A percentile compares a stretch with the other conserved stretches of the same genome.
Conservation (phyloP, 495 filamentous ascomycete genomes). For the Hypoxylon lienhwacheense region DNA sequence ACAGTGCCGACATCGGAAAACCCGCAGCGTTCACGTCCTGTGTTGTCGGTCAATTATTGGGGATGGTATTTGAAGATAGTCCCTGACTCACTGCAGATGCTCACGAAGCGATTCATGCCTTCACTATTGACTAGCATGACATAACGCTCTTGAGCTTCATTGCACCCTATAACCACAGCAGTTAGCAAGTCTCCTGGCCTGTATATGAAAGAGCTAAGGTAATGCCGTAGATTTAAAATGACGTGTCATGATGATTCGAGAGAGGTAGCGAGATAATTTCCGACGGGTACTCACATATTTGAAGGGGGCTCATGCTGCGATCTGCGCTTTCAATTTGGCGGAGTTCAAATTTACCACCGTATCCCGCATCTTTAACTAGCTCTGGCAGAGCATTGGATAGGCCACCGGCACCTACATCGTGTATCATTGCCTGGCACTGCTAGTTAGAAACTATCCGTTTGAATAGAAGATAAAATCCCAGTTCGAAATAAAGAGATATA, state of each 20-base stretch:
- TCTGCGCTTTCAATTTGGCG: slow-evolving; percentile 90
- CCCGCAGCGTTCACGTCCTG: slow-evolving; percentile 79
- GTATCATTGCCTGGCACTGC: slow-evolving; percentile 69
- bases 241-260: neutral
- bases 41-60: slow-evolving; percentile 30
- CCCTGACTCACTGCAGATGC: slow-evolving; percentile 65
- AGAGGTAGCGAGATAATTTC: slow-evolving; percentile 2
- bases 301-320: slow-evolving; percentile 85
- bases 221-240: neutral
- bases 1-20: slow-evolving; percentile 91
- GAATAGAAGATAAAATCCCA: neutral
- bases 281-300: slow-evolving; percentile 40
- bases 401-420: slow-evolving; percentile 95
- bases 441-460: neutral
- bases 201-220: neutral
- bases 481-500: neutral
- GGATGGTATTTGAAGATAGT: neutral
- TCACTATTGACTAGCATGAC: slow-evolving; percentile 81
- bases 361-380: slow-evolving; percentile 85
- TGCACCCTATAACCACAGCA: slow-evolving; percentile 55
- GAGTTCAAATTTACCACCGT: slow-evolving; percentile 87
- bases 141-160: slow-evolving; percentile 94
- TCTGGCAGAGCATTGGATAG: slow-evolving; percentile 92
- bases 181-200: neutral
- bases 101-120: slow-evolving; percentile 77